A percentile compares a stretch with the other conserved stretches of the same genome.
These are phyloP conservation scores for Casuarina cunninghamiana DNA, from an alignment of 306 rosid genomes.

Conservation along the genomic window DNA sequence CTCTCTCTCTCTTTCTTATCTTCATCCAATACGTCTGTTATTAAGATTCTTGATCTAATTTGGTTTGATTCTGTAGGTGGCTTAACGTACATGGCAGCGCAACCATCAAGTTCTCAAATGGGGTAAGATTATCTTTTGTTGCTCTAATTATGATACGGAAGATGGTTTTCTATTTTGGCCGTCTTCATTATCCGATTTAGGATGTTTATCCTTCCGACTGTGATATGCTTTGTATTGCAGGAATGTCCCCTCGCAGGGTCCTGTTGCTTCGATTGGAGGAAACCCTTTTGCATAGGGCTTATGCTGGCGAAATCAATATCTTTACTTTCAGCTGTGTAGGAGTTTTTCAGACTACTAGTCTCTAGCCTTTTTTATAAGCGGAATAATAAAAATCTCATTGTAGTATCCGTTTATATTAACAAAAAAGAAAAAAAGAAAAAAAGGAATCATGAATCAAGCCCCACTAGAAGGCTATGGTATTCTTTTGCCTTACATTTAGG, in stretches of 20 bases:
- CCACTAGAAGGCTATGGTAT: too few relatives aligned
- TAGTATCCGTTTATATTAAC: too few relatives aligned
- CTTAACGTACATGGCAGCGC: slow-evolving; percentile 61
- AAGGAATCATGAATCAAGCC: too few relatives aligned
- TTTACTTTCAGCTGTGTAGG: slow-evolving; percentile 11
- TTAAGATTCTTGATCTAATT: slow-evolving; percentile 11
- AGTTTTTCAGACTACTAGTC: neutral
- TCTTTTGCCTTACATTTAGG: too few relatives aligned
- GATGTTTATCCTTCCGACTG: neutral
- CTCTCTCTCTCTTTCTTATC: neutral
- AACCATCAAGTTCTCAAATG: slow-evolving; percentile 56
- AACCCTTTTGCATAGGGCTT: slow-evolving; percentile 84
- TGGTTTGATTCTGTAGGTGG: slow-evolving; percentile 56
- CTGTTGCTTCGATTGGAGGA: slow-evolving; percentile 71
- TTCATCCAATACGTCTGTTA: neutral
- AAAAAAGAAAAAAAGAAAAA: too few relatives aligned
- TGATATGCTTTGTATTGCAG: slow-evolving; percentile 40
- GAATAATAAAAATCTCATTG: too few relatives aligned
- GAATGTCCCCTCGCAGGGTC: slow-evolving; percentile 57
- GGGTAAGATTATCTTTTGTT: slow-evolving; percentile 48
- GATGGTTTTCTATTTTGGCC: neutral
- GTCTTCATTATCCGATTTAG: neutral
- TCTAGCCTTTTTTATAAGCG: neutral
- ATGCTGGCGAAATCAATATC: slow-evolving; percentile 12
- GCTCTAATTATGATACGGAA: neutral